Percentiles rank a stretch among this genome's conserved stretches.
These are phyloP conservation scores for Lipomyces mesembrius DNA, from an alignment of 805 yeast species.

Conservation along the genomic window DNA sequence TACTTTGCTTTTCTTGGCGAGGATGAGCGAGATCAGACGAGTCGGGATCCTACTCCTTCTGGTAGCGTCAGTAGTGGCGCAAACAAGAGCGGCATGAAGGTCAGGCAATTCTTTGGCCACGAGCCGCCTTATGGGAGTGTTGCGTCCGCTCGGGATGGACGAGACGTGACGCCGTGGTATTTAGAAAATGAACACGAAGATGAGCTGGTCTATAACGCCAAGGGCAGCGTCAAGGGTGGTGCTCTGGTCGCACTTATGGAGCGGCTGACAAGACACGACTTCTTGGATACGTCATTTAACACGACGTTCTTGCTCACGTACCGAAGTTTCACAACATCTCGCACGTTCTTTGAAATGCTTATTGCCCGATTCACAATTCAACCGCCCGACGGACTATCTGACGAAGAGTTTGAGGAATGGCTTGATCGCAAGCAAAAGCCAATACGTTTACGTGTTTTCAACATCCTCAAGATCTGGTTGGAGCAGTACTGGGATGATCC, in stretches of 20 bases:
- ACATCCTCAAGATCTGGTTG: slow-evolving; percentile 65
- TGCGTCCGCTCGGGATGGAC: slow-evolving; percentile 8
- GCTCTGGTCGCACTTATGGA: slow-evolving; percentile 72
- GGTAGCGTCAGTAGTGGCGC: not conserved
- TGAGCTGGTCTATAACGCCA: slow-evolving; percentile 60
- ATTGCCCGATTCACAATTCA: slow-evolving; percentile 67
- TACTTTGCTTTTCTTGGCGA: not conserved
- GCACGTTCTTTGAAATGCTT: slow-evolving; percentile 62
- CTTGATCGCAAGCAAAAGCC: slow-evolving; percentile 68
- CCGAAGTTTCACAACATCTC: slow-evolving; percentile 71
- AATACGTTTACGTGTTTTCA: slow-evolving; percentile 65
- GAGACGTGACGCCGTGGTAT: slow-evolving; percentile 53
- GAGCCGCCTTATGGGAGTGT: slow-evolving; percentile 25
- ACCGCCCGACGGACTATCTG: slow-evolving; percentile 87
- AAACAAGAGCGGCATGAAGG: slow-evolving; percentile 28
- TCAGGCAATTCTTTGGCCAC: slow-evolving; percentile 30
- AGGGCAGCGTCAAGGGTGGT: slow-evolving; percentile 79
- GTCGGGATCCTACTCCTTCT: not conserved
- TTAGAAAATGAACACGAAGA: slow-evolving; percentile 58
- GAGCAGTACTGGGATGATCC: slow-evolving; percentile 72
- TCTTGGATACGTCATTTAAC: slow-evolving; percentile 64
- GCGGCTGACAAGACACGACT: slow-evolving; percentile 73
- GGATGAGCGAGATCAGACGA: not conserved
- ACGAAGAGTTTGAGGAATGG: slow-evolving; percentile 81
- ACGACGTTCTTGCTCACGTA: slow-evolving; percentile 76